Evolutionary conservation across 306 rosid genomes (phyloP).

Genomic region (Vigna reflexopilosa): DNA sequence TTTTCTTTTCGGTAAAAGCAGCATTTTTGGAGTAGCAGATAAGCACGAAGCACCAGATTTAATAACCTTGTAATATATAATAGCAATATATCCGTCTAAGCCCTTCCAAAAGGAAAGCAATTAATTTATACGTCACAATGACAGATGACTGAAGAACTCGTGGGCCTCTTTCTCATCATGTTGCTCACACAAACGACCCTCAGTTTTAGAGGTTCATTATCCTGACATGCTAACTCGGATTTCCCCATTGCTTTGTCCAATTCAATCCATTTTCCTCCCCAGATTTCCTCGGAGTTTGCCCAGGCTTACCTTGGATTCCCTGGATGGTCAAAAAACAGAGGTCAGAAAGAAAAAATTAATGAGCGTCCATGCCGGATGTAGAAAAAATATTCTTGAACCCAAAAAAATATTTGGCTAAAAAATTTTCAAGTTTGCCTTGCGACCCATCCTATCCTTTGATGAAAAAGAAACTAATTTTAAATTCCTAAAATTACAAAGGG

Average conservation of each 20-base stretch:
- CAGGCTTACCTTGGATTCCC: slow-evolving; percentile 76
- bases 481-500: slow-evolving; percentile 15
- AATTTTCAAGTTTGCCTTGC: slow-evolving; percentile 19
- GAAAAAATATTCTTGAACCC: too few species aligned
- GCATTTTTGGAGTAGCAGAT: slow-evolving; percentile 15
- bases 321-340: slow-evolving; percentile 42
- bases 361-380: slow-evolving; percentile 30
- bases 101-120: slow-evolving; percentile 1
- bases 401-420: background rate
- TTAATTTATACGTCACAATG: slow-evolving; percentile 2
- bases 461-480: slow-evolving; percentile 19
- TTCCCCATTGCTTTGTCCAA: slow-evolving; percentile 46
- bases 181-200: slow-evolving; percentile 3
- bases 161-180: slow-evolving; percentile 13
- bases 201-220: slow-evolving; percentile 21
- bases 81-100: slow-evolving; percentile 6
- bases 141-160: slow-evolving; percentile 12
- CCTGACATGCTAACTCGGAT: slow-evolving; percentile 37
- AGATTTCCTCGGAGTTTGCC: slow-evolving; percentile 60
- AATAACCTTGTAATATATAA: slow-evolving; percentile 22
- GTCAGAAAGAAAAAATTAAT: slow-evolving; percentile 11
- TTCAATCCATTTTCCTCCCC: slow-evolving; percentile 55
- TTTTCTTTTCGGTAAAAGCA: background rate
- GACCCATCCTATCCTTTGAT: background rate
- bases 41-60: background rate